phyloP scores from a whole-genome alignment of 176 grass and related monocot genomes.

The Carex pumila region DNA sequence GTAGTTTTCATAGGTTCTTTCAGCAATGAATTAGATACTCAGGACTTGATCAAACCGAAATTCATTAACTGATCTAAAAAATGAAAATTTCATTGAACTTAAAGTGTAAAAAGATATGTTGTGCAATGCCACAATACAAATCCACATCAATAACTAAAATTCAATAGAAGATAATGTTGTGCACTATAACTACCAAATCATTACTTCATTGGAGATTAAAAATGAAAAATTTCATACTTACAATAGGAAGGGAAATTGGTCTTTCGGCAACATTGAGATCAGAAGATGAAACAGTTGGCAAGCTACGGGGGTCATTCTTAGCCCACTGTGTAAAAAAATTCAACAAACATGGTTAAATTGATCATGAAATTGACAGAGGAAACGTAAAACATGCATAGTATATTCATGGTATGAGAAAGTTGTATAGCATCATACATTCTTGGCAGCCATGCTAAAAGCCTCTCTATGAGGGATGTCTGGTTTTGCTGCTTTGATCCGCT shows the following conservation, averaged over 20 bases:
- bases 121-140: background rate
- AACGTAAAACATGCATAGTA: background rate
- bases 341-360: background rate
- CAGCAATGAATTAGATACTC: background rate
- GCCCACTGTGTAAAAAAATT: conserved; percentile 51
- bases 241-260: conserved; percentile 34
- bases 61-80: background rate
- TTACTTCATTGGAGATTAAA: background rate
- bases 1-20: background rate
- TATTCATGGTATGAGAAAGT: background rate
- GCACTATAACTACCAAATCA: background rate
- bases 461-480: conserved; percentile 96
- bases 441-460: conserved; percentile 98
- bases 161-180: background rate
- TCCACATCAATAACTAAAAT: background rate
- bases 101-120: background rate
- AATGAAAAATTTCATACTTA: conserved; percentile 19
- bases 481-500: conserved; percentile 89
- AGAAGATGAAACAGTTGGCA: conserved; percentile 32
- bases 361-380: background rate
- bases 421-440: conserved; percentile 53
- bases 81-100: background rate
- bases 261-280: conserved; percentile 26
- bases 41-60: background rate
- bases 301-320: conserved; percentile 61